These are phyloP conservation scores for Lojkania enalia DNA, from an alignment of 2,329 filamentous ascomycete species.

Conservation along the genomic window DNA sequence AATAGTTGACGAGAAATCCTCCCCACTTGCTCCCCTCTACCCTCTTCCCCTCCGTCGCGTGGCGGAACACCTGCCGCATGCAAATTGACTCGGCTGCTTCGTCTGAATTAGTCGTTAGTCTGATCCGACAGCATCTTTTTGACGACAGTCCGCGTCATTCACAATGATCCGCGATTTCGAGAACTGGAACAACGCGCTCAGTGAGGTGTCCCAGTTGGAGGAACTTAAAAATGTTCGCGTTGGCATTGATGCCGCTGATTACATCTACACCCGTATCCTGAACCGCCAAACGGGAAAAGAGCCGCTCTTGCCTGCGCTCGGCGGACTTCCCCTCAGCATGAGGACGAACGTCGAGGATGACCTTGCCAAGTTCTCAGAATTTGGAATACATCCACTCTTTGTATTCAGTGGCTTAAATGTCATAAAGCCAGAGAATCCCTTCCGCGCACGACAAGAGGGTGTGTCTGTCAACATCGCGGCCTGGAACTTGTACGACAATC, in stretches of 20 bases:
- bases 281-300: slow-evolving; percentile 64
- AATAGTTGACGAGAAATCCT: too few species aligned
- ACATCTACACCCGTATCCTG: slow-evolving; percentile 74
- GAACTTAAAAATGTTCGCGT: slow-evolving; percentile 75
- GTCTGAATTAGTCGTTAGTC: too few species aligned
- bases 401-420: slow-evolving; percentile 88
- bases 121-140: too few species aligned
- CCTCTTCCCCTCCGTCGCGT: too few species aligned
- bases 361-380: slow-evolving; percentile 69
- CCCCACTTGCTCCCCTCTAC: too few species aligned
- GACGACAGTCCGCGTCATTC: too few species aligned
- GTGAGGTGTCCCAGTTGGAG: slow-evolving; percentile 64
- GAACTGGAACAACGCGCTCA: slow-evolving; percentile 59
- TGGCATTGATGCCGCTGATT: slow-evolving; percentile 88
- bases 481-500: slow-evolving; percentile 84
- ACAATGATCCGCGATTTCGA: slow-evolving; percentile 56
- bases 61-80: too few species aligned
- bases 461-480: slow-evolving; percentile 74
- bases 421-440: slow-evolving; percentile 67
- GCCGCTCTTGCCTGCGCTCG: slow-evolving; percentile 85
- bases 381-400: slow-evolving; percentile 78
- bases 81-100: too few species aligned
- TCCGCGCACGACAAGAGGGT: slow-evolving; percentile 62
- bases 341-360: slow-evolving; percentile 75
- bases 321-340: slow-evolving; percentile 81